Evolutionary conservation across 1,284 basidiomycete species (phyloP).

Genomic region (Acaromyces ingoldii): DNA sequence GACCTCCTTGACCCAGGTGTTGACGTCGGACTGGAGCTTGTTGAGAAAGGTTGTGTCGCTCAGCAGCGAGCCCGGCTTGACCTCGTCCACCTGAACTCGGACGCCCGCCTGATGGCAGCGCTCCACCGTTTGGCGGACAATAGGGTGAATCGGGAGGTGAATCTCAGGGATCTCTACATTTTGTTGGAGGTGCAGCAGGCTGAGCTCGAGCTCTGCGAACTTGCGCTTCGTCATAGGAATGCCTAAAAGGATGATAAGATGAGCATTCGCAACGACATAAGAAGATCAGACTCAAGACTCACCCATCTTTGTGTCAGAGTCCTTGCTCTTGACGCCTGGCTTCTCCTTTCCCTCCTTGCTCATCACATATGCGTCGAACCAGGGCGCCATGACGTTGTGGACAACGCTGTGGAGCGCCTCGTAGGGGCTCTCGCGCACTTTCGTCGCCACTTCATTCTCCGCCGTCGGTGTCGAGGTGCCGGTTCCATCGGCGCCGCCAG

Average conservation of each 20-base stretch:
- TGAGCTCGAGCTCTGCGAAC: conserved; percentile 96
- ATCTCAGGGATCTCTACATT: conserved; percentile 99
- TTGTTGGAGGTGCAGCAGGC: conserved; percentile 89
- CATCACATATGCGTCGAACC: conserved; percentile 91
- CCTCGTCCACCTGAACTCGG: conserved; percentile 69
- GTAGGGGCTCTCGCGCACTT: conserved; percentile 61
- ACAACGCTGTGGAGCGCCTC: conserved; percentile 95
- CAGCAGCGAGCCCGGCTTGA: conserved; percentile 65
- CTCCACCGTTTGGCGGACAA: conserved; percentile 74
- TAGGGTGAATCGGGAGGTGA: conserved; percentile 82
- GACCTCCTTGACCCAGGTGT: conserved; percentile 96
- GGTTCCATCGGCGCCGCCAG: no score
- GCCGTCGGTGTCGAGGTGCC: neutral
- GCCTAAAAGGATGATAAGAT: conserved; percentile 55
- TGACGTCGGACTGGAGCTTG: conserved; percentile 86
- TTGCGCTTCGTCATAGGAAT: conserved; percentile 99
- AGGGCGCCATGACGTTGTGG: conserved; percentile 91
- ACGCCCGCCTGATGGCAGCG: conserved; percentile 56
- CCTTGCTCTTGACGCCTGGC: conserved; percentile 31
- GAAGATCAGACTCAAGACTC: neutral
- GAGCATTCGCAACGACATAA: neutral
- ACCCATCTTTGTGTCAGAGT: conserved; percentile 70
- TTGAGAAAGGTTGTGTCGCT: conserved; percentile 90
- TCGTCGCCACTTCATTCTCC: neutral
- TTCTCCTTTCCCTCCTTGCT: conserved; percentile 50